These are phyloP conservation scores for Naganishia vishniacii DNA, from an alignment of 768 basidiomycete genomes.

Conservation along the genomic window DNA sequence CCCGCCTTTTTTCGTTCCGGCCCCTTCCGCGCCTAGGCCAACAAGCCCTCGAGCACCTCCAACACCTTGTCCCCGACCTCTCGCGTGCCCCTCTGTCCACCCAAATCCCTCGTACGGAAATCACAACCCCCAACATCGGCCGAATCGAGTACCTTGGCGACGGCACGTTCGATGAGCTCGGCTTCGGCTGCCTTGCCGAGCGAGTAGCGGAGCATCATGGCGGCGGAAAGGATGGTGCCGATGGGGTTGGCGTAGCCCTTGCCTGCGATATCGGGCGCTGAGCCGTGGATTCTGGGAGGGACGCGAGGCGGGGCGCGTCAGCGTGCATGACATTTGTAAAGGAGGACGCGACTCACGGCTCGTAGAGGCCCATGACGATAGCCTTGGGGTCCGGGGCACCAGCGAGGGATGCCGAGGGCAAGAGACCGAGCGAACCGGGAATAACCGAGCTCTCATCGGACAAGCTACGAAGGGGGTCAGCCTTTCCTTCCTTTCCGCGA, in stretches of 20 bases:
- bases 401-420: constrained; percentile 93
- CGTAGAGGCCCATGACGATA: constrained; percentile 82
- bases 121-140: constrained; percentile 66
- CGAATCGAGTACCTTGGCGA: constrained; percentile 76
- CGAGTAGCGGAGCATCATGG: constrained; percentile 90
- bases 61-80: constrained; percentile 81
- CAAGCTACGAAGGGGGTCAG: constrained; percentile 55
- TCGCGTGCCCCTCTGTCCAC: constrained; percentile 66
- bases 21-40: constrained; percentile 37
- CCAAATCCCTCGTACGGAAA: constrained; percentile 77
- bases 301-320: not conserved
- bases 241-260: constrained; percentile 89
- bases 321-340: not conserved
- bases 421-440: constrained; percentile 89
- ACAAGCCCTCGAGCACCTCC: constrained; percentile 60
- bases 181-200: constrained; percentile 82
- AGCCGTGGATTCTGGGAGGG: constrained; percentile 66
- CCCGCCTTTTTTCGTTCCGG: no score
- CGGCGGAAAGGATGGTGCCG: constrained; percentile 88
- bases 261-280: constrained; percentile 92
- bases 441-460: constrained; percentile 97
- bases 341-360: constrained; percentile 55
- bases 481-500: not conserved
- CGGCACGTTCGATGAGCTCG: constrained; percentile 78
- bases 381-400: constrained; percentile 72